Base-by-base conservation (phyloP, 306 rosid species). In the Benincasa hispida region DNA sequence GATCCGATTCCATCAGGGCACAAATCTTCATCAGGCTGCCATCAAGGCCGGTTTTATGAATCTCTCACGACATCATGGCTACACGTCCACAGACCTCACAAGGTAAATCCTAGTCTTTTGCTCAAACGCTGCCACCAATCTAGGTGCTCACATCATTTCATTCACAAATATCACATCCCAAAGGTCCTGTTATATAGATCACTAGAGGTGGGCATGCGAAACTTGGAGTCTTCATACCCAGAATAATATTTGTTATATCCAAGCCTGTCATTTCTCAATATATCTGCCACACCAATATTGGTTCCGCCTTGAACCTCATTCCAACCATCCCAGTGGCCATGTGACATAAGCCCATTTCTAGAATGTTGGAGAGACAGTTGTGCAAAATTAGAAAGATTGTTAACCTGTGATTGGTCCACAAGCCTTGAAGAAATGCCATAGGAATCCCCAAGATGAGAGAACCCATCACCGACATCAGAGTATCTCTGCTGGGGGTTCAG, bases 311-410 rank as follows among this genome's bases (percentile, higher is more conserved):
- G 92, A 80, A 85, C 79, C 63, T 91, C 89, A 82, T 84, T 93
- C 97, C 98, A 89, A 69, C 91, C 87, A 81, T 88, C 96, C 93
- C 92, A 91, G 67, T 89, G 93, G 48, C 97, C 92, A 83, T 87
- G 92, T 70, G 96, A 70, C 82, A 86, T 68, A 57, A 76, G 76
- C 17, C 88, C 81, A 82, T 86, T 91, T 83, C 93, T 84, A 66
- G 97, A 77, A 69, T 89, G 97, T 82, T 89, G 97, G 27, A 84
- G 79, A 67, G 98, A 82, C 80, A 89, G 57, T 77, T 91, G 98
- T n/a, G 91, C 86, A 85, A 80, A 91, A 22, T 89, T 87, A 21
- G 92, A 82, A 53, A 91, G 59, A 86, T 83, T 89, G 85, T 79
- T 84, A 25, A 78, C 85, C 78, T 86, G 97, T 30, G 96, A 80